Evolutionary conservation across 2,329 filamentous ascomycete species (phyloP), one percentile per base, ranked within the genome.

Genomic region (Hypoxylon sp.): DNA sequence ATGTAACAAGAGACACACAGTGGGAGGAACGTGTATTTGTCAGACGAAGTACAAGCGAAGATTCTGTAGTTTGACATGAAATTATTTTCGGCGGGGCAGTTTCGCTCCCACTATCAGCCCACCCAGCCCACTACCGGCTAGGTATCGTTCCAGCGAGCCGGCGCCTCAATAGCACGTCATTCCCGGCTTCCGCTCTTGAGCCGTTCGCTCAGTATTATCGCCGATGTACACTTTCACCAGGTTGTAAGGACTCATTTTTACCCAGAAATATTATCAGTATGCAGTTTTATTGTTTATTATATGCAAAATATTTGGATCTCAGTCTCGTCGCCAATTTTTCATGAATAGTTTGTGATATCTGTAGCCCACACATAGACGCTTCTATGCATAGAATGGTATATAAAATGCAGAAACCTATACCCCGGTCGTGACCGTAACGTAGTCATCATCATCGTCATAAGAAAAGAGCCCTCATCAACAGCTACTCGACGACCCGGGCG

Each of bases 401-500:
- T n/a, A n/a, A n/a, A 40, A 42, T 54, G 45, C 40, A 45, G n/a
- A 38, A 27, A 17, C 8, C 11, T 6, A 24, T 27, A 18, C 17
- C 21, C n/a, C n/a, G n/a, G n/a, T n/a, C n/a, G n/a, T n/a, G n/a
- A n/a, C n/a, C n/a, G n/a, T n/a, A 33, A 46, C 29, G 17, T 49
- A 38, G 23, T 33, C 29, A 9, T 26, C 27, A 24, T 53, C 11
- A 9, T 26, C 35, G 27, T 45, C 20, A 43, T 43, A 17, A 35
- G 1, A 3, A 4, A 6, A 15, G 7, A 2, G n/a, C 17, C 31
- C 15, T 35, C 31, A 11, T 2, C 29, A 15, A 6, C 26, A 10
- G 13, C 29, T 54, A 26, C 46, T 65, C 65, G 40, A 83, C 61
- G 23, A 86, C 69, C 64, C 78, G 78, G 21, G 92, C 90, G 79